phyloP scores from a whole-genome alignment of 441 rosid genomes.

The Pelargonium myrrhifolium region DNA sequence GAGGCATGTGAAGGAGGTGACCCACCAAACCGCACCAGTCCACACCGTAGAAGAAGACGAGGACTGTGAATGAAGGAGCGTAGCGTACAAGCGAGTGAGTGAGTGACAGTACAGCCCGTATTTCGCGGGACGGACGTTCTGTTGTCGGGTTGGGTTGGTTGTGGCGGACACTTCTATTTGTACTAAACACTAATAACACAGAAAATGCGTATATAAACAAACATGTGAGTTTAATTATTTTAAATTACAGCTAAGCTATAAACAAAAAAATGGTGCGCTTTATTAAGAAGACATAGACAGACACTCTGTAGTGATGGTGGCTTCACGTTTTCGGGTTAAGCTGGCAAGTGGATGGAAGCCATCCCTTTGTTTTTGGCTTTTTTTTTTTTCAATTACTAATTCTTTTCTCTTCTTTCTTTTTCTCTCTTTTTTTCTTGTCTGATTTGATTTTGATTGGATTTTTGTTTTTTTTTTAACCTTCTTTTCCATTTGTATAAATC shows the following conservation, averaged over 20 bases:
- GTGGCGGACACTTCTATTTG: not conserved
- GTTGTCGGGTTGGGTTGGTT: too few relatives aligned
- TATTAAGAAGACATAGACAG: too few relatives aligned
- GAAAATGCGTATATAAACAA: too few relatives aligned
- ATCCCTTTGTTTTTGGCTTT: not conserved
- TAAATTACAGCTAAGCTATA: not conserved
- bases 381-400: too few relatives aligned
- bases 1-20: not conserved
- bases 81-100: not conserved
- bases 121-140: not conserved
- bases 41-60: too few relatives aligned
- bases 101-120: not conserved
- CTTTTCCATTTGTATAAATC: too few relatives aligned
- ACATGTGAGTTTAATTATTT: not conserved
- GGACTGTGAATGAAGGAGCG: too few relatives aligned
- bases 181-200: not conserved
- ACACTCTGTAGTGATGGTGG: not conserved
- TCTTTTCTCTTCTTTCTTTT: too few relatives aligned
- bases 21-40: not conserved
- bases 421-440: too few relatives aligned
- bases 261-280: too few relatives aligned
- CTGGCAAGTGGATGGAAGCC: not conserved
- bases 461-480: too few relatives aligned
- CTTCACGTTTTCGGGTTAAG: not conserved
- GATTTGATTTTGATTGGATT: too few relatives aligned